Conservation (phyloP, 345 rosid species). For the Cardamine occulta region DNA sequence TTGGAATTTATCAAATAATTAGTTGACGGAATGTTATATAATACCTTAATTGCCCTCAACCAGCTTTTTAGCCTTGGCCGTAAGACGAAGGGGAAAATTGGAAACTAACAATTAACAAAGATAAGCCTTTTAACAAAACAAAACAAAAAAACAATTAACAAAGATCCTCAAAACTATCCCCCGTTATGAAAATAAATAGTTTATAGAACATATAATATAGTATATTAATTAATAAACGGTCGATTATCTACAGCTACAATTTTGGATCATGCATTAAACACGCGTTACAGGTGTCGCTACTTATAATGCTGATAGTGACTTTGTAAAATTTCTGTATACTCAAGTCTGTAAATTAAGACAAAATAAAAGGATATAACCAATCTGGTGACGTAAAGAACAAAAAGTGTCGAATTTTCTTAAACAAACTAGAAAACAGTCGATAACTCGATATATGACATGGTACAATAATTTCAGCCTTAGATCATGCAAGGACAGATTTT, state of each 20-base stretch:
- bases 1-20: conserved; percentile 6
- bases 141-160: neutral
- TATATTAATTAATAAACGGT: conserved; percentile 31
- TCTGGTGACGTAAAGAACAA: conserved; percentile 21
- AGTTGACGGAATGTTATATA: no score
- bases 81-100: neutral
- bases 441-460: neutral
- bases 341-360: conserved; percentile 15
- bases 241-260: conserved; percentile 29
- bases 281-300: conserved; percentile 44
- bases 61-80: no score
- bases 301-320: conserved; percentile 33
- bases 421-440: neutral
- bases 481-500: neutral
- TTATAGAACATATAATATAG: conserved; percentile 8
- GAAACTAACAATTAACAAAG: no score
- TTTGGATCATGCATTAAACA: conserved; percentile 36
- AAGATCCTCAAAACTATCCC: neutral
- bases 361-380: conserved; percentile 6
- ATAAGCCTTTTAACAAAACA: no score
- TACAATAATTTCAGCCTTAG: neutral
- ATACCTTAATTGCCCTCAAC: no score
- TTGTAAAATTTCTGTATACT: conserved; percentile 29
- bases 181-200: neutral
- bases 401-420: conserved; percentile 26